Conservation (phyloP, 768 basidiomycete genomes). For the Glaciozyma antarctica region DNA sequence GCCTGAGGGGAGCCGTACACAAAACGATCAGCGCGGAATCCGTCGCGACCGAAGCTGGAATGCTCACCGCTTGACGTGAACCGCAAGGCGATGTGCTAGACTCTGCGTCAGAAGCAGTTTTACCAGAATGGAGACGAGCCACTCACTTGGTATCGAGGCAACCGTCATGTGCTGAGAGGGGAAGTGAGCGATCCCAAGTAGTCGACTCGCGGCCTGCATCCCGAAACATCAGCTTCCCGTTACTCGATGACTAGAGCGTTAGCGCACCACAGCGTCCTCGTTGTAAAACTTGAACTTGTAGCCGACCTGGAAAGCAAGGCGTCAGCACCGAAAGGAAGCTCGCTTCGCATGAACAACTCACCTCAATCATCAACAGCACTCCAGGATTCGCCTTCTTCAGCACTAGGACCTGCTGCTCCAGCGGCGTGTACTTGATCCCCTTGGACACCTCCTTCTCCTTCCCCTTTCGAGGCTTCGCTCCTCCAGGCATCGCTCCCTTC, state of each 20-base stretch:
- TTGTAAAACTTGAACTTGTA: slow-evolving; percentile 69
- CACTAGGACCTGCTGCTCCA: slow-evolving; percentile 55
- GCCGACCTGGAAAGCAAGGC: slow-evolving; percentile 43
- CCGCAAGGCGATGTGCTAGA: slow-evolving; percentile 46
- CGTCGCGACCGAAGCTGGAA: neutral
- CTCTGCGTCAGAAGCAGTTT: slow-evolving; percentile 9
- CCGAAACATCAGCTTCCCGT: neutral
- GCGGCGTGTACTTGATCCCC: slow-evolving; percentile 52
- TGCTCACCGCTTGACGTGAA: slow-evolving; percentile 29
- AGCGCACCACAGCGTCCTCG: slow-evolving; percentile 56
- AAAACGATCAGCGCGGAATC: neutral
- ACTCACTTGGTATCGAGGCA: slow-evolving; percentile 56
- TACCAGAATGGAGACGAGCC: slow-evolving; percentile 46
- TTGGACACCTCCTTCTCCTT: slow-evolving; percentile 4
- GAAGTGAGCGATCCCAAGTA: slow-evolving; percentile 68
- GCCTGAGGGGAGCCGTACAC: slow-evolving; percentile 40
- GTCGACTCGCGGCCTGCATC: slow-evolving; percentile 5
- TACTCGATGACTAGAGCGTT: slow-evolving; percentile 42
- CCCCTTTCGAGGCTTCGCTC: slow-evolving; percentile 22
- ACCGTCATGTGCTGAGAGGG: slow-evolving; percentile 61
- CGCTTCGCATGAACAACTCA: neutral
- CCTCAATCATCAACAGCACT: slow-evolving; percentile 63
- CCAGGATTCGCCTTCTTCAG: slow-evolving; percentile 27
- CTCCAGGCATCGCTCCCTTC: slow-evolving; percentile 19
- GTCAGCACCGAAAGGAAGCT: neutral